Evolutionary conservation across 768 basidiomycete species (phyloP).

Genomic region (Holtermanniella nyarrowii): DNA sequence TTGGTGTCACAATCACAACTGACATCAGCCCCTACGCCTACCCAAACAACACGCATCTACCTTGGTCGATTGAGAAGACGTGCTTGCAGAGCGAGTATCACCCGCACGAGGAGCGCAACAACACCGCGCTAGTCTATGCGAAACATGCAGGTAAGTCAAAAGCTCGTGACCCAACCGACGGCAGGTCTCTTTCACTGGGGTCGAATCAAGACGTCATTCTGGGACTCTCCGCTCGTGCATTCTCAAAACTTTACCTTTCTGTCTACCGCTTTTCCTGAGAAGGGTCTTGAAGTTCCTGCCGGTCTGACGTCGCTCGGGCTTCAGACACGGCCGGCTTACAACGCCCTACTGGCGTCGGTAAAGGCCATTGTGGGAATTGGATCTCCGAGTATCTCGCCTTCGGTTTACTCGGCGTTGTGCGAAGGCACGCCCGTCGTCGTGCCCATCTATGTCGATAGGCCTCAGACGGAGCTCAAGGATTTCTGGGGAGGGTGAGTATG

Average conservation of each 20-base stretch:
- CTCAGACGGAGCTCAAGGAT: too few species aligned
- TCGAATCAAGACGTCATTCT: conserved; percentile 13
- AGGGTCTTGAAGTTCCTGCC: conserved; percentile 27
- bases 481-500: too few species aligned
- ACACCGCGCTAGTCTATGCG: conserved; percentile 29
- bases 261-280: conserved; percentile 20
- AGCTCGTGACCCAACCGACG: not conserved
- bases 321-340: conserved; percentile 19
- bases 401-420: conserved; percentile 36
- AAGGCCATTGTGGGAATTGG: conserved; percentile 37
- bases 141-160: conserved; percentile 24
- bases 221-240: conserved; percentile 14
- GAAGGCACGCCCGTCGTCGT: too few species aligned
- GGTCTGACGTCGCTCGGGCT: conserved; percentile 20
- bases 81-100: conserved; percentile 22
- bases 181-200: not conserved
- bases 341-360: conserved; percentile 21
- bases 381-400: conserved; percentile 29
- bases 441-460: too few species aligned
- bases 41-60: conserved; percentile 30
- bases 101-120: conserved; percentile 17
- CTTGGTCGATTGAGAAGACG: conserved; percentile 36
- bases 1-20: conserved; percentile 2
- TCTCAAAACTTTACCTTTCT: conserved; percentile 17
- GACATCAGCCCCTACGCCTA: conserved; percentile 32